Percentiles rank a stretch among this genome's conserved stretches.
These are phyloP conservation scores for Saccharomycodes ludwigii DNA, from an alignment of 805 yeast species.

Conservation along the genomic window DNA sequence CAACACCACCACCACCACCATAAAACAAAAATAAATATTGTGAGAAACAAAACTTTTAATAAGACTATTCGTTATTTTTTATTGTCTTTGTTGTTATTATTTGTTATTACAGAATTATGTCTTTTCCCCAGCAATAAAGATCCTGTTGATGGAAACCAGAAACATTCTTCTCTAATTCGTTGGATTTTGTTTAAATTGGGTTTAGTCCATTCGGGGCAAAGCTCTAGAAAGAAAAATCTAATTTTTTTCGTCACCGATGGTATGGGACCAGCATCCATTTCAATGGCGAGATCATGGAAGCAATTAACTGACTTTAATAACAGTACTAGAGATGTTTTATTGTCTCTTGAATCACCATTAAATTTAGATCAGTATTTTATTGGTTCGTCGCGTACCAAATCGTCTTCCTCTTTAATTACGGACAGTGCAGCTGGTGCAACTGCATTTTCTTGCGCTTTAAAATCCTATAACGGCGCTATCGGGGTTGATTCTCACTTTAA, in stretches of 20 bases:
- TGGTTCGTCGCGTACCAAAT: conserved; percentile 78
- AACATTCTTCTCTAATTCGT: too few relatives aligned
- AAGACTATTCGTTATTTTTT: too few relatives aligned
- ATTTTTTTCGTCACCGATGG: conserved; percentile 89
- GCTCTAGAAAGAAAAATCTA: conserved; percentile 52
- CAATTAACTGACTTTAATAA: conserved; percentile 34
- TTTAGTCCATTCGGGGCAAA: too few relatives aligned
- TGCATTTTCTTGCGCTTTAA: conserved; percentile 76
- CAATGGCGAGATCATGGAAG: conserved; percentile 64
- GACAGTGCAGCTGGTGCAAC: conserved; percentile 98
- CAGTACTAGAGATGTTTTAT: too few relatives aligned
- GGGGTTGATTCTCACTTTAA: conserved; percentile 56
- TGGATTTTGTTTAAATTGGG: too few relatives aligned
- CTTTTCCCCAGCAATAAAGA: too few relatives aligned
- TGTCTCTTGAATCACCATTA: conserved; percentile 44
- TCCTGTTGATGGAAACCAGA: too few relatives aligned
- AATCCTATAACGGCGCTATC: conserved; percentile 83
- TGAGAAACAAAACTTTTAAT: too few relatives aligned
- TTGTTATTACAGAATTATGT: too few relatives aligned
- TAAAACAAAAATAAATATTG: too few relatives aligned
- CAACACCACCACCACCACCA: too few relatives aligned
- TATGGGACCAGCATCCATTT: conserved; percentile 85
- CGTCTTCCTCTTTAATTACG: conserved; percentile 65
- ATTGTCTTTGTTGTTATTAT: too few relatives aligned
- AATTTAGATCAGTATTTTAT: conserved; percentile 56